These are phyloP conservation scores for Microthlaspi erraticum DNA, from an alignment of 345 rosid species.

Conservation along the genomic window DNA sequence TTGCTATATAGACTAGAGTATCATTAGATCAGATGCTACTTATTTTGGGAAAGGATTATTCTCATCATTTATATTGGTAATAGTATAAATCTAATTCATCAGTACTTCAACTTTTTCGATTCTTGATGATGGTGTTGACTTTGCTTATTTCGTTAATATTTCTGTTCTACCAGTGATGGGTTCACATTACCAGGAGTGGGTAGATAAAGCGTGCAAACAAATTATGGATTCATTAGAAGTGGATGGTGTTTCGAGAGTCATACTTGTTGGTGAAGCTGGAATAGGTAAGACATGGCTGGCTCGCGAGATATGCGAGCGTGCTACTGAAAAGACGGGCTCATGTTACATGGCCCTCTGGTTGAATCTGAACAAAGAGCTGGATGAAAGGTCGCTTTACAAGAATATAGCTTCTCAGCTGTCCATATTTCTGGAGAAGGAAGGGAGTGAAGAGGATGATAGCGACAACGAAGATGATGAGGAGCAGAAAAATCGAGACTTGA, in stretches of 20 bases:
- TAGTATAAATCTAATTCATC: no score
- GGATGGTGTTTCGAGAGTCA: not conserved
- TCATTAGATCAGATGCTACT: no score
- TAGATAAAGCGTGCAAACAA: not conserved
- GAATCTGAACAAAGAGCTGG: not conserved
- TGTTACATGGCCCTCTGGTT: not conserved
- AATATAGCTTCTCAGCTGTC: slow-evolving; percentile 45
- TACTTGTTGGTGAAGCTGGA: slow-evolving; percentile 9
- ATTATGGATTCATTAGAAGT: not conserved
- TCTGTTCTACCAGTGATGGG: no score
- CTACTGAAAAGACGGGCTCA: not conserved
- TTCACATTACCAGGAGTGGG: no score
- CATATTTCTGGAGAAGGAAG: slow-evolving; percentile 21
- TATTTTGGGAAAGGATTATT: no score
- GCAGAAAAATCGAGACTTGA: not conserved
- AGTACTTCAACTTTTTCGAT: no score
- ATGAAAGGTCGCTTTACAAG: slow-evolving; percentile 4
- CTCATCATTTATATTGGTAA: no score
- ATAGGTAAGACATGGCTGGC: slow-evolving; percentile 13
- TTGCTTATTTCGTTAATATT: no score
- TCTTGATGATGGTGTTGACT: no score
- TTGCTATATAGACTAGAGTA: no score
- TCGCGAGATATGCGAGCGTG: not conserved
- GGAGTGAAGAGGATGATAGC: slow-evolving; percentile 14
- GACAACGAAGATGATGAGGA: not conserved